These are phyloP conservation scores for Dicorynia guianensis DNA, from an alignment of 306 rosid species.

Conservation along the genomic window DNA sequence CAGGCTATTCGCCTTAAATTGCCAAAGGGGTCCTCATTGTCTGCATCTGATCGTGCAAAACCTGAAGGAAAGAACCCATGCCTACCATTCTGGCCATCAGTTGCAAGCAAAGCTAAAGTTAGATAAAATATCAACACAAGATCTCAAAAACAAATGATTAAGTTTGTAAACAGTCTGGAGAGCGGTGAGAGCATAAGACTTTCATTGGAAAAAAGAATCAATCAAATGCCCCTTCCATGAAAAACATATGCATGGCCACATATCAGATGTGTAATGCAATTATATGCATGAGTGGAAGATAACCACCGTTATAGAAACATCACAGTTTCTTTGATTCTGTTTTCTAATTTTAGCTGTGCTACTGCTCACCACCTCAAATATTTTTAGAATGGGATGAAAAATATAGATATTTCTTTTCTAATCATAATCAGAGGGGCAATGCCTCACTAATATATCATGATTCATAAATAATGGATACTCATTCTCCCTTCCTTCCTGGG, in stretches of 20 bases:
- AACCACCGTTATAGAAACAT: not conserved
- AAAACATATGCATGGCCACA: conserved; percentile 10
- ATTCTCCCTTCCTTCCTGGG: conserved; percentile 12
- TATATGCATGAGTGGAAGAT: not conserved
- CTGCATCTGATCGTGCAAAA: conserved; percentile 67
- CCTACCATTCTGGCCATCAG: conserved; percentile 71
- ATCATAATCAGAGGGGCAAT: conserved; percentile 28
- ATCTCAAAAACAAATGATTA: conserved; percentile 26
- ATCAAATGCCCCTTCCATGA: conserved; percentile 8
- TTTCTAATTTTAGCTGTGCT: conserved; percentile 2
- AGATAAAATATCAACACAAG: conserved; percentile 29
- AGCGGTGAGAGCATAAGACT: conserved; percentile 5
- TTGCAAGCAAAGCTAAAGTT: conserved; percentile 51
- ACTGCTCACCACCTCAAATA: conserved; percentile 1
- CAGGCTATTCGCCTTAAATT: conserved; percentile 86
- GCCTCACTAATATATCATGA: conserved; percentile 30
- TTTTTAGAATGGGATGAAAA: not conserved
- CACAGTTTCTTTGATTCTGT: conserved; percentile 13
- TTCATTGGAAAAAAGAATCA: conserved; percentile 1
- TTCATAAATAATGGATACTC: conserved; percentile 28
- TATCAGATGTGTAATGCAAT: not conserved
- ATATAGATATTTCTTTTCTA: not conserved
- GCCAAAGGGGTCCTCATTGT: conserved; percentile 75
- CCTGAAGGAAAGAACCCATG: conserved; percentile 73
- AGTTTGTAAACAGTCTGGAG: not conserved